phyloP scores from a whole-genome alignment of 1,284 basidiomycete genomes.

The Trichosporon coremiiforme region DNA sequence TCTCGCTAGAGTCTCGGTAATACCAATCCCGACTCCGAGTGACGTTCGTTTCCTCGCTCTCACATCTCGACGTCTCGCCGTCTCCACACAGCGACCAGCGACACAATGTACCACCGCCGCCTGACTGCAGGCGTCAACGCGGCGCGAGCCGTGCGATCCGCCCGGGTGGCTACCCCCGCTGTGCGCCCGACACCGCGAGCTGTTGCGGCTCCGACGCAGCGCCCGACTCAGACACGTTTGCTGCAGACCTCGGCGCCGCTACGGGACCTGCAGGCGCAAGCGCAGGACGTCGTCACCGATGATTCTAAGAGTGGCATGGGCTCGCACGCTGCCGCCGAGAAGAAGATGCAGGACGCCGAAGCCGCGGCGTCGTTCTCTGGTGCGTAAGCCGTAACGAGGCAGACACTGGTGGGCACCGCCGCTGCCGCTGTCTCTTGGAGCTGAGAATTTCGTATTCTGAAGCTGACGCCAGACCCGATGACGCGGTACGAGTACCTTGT shows the following conservation, averaged over 20 bases:
- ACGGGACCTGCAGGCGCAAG: neutral
- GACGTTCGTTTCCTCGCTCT: neutral
- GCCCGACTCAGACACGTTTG: constrained; percentile 17
- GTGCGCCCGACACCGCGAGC: neutral
- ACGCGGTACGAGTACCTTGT: constrained; percentile 75
- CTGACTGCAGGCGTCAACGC: neutral
- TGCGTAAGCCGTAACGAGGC: neutral
- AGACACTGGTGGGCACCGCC: neutral
- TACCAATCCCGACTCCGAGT: neutral
- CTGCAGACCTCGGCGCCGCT: constrained; percentile 19
- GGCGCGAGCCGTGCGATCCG: neutral
- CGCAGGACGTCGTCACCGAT: neutral
- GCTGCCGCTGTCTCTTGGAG: no score
- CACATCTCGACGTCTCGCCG: neutral
- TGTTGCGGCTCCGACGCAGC: neutral
- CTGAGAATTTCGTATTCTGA: no score
- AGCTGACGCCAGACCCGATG: constrained; percentile 44
- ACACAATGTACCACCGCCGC: constrained; percentile 15
- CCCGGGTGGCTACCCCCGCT: neutral
- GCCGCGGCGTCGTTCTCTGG: constrained; percentile 30
- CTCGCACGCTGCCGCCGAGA: constrained; percentile 22
- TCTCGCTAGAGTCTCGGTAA: neutral
- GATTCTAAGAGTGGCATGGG: neutral
- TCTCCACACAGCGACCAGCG: neutral
- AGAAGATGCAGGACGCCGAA: constrained; percentile 30